Evolutionary conservation across 495 filamentous ascomycete genomes (phyloP).

Genomic region (Penicillium soppii): DNA sequence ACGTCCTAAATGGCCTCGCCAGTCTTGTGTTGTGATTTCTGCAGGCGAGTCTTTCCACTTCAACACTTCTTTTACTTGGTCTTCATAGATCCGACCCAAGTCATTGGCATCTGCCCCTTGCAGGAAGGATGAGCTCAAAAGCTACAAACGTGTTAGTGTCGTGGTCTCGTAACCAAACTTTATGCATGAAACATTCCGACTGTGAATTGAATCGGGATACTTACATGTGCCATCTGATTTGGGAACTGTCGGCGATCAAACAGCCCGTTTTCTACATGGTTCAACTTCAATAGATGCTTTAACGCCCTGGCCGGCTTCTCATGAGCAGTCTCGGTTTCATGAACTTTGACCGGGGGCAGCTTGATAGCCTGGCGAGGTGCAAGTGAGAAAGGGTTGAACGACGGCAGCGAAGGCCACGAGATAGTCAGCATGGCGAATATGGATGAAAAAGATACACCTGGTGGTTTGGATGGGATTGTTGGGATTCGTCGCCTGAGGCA

Average conservation of each 20-base stretch:
- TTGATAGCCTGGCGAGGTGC: conserved; percentile 48
- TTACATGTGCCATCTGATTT: conserved; percentile 83
- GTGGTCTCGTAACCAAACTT: too few species aligned
- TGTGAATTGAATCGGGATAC: conserved; percentile 29
- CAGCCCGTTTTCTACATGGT: conserved; percentile 85
- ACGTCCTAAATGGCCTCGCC: conserved; percentile 79
- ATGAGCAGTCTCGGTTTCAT: conserved; percentile 73
- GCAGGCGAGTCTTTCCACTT: conserved; percentile 83
- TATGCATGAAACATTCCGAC: too few species aligned
- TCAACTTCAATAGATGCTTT: conserved; percentile 84
- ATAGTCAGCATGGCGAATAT: conserved; percentile 30
- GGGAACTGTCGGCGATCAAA: conserved; percentile 76
- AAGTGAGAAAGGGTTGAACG: conserved; percentile 17
- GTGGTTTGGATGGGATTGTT: conserved; percentile 17
- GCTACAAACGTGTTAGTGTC: conserved; percentile 36
- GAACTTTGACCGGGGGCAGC: conserved; percentile 66
- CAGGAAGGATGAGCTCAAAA: conserved; percentile 78
- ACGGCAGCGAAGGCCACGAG: conserved; percentile 23
- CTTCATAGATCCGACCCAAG: conserved; percentile 76
- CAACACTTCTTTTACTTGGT: conserved; percentile 66
- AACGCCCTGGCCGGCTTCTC: conserved; percentile 80
- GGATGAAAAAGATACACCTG: background rate
- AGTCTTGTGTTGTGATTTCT: conserved; percentile 79
- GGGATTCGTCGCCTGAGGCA: conserved; percentile 20
- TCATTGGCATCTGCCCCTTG: conserved; percentile 72